Evolutionary conservation across 257 asterid species (phyloP), one percentile per base, ranked within the genome.

Genomic region (Solanum clarkiae): DNA sequence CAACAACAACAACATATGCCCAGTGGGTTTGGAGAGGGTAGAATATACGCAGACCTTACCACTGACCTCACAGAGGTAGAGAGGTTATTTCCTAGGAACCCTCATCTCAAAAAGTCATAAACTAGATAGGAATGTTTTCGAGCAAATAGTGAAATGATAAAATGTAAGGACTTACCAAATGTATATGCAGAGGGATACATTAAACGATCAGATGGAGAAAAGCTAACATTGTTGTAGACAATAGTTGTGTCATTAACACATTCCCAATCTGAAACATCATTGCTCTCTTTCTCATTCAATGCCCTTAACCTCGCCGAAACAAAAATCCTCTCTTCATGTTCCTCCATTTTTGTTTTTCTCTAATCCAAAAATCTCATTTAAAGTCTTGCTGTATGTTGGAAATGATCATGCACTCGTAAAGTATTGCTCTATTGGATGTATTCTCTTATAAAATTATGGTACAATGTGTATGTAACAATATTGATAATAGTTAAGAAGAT

Each of bases 261-360:
- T 80, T 96, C 99, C 98, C 98, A 95, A 56, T 92, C 97, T 0
- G 93, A 85, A 13, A 84, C 86, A 80, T 93, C 88, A 45, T 49
- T 88, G 2, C 83, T 18, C 16, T 90, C 99, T 87, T 79, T 91
- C 15, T 95, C 98, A 44, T 90, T 96, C 82, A 96, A 81, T 83
- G 98, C 97, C 91, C 99, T 92, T 85, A 94, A 66, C 86, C 99
- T 92, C 4, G 93, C 91, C 0, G 99, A 94, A 29, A 95, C 98
- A 22, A 87, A 90, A n/a, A 96, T 96, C 86, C 91, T 96, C 95
- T 95, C 99, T 89, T 90, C 98, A n/a, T 87, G 90, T 70, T 93
- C 92, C 83, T 88, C 57, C 87, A 90, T 32, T 86, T 90, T 32
- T n/a, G 9, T 24, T 65, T 53, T 65, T 26, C 44, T 26, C 72